A percentile compares a stretch with the other conserved stretches of the same genome.
Evolutionary conservation across 2,329 filamentous ascomycete species (phyloP).

Genomic region (Pezicula radicicola): DNA sequence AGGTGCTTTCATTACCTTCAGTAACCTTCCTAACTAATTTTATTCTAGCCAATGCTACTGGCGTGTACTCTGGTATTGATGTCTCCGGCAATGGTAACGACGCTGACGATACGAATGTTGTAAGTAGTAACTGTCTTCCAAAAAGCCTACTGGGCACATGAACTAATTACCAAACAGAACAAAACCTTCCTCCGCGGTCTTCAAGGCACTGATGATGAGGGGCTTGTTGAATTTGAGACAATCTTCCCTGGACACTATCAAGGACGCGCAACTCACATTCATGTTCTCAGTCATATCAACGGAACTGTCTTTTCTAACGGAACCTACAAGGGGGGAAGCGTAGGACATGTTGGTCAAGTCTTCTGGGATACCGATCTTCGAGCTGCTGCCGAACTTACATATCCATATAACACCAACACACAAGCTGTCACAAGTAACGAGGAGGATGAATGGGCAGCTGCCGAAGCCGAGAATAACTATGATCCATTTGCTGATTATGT

Average conservation of each 20-base stretch:
- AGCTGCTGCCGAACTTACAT: constrained; percentile 45
- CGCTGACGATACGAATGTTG: neutral
- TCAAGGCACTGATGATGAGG: constrained; percentile 35
- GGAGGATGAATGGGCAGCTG: constrained; percentile 42
- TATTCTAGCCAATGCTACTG: constrained; percentile 29
- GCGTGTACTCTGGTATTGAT: constrained; percentile 36
- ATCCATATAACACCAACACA: too few species aligned
- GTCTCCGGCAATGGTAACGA: neutral
- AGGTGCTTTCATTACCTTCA: too few species aligned
- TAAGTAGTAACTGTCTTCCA: too few species aligned
- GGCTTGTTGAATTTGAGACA: constrained; percentile 36
- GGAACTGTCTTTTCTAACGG: constrained; percentile 29
- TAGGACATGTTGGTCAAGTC: constrained; percentile 59
- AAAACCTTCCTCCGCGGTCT: constrained; percentile 29
- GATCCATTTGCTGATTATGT: constrained; percentile 56
- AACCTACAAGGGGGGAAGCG: constrained; percentile 45
- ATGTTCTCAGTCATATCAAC: constrained; percentile 27
- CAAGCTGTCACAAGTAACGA: constrained; percentile 43
- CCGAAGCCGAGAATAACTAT: constrained; percentile 38
- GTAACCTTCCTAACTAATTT: too few species aligned
- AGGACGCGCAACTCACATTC: constrained; percentile 42
- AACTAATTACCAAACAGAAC: neutral
- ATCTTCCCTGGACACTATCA: constrained; percentile 41
- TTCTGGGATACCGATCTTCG: constrained; percentile 62
- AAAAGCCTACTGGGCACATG: too few species aligned